A percentile compares a stretch with the other conserved stretches of the same genome.
Evolutionary conservation across 2,329 filamentous ascomycete species (phyloP).

Genomic region (Aspergillus felis): DNA sequence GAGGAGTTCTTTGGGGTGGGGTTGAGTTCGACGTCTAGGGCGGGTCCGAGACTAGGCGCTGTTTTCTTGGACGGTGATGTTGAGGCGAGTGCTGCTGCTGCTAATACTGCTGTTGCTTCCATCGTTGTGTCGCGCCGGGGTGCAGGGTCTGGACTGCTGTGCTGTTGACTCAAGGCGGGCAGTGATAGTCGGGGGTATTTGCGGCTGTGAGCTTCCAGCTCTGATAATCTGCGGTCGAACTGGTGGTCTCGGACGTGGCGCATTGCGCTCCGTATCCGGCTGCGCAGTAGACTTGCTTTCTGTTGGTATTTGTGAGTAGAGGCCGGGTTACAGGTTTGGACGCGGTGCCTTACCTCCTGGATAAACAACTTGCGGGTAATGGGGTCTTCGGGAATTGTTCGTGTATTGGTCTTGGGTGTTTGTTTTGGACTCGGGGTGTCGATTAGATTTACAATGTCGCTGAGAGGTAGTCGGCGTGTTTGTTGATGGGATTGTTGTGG

Average conservation of each 20-base stretch:
- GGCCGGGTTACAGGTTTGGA: neutral
- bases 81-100: neutral
- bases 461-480: conserved; percentile 11
- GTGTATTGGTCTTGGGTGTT: conserved; percentile 6
- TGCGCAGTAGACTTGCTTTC: conserved; percentile 40
- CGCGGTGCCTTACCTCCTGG: conserved; percentile 30
- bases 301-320: conserved; percentile 17
- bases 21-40: conserved; percentile 13
- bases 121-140: neutral
- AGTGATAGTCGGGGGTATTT: conserved; percentile 29
- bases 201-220: conserved; percentile 39
- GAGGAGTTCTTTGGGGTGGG: conserved; percentile 3
- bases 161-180: conserved; percentile 7
- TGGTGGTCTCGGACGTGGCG: conserved; percentile 35
- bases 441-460: conserved; percentile 7
- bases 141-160: neutral
- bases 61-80: neutral
- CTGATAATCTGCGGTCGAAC: conserved; percentile 38
- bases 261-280: conserved; percentile 39
- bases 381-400: conserved; percentile 31
- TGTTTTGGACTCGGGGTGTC: neutral
- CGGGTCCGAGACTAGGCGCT: conserved; percentile 12
- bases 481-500: conserved; percentile 17
- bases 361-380: conserved; percentile 38
- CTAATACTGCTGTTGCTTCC: neutral